Base-by-base conservation (phyloP, 495 filamentous ascomycete species). In the Rhypophila decipiens region DNA sequence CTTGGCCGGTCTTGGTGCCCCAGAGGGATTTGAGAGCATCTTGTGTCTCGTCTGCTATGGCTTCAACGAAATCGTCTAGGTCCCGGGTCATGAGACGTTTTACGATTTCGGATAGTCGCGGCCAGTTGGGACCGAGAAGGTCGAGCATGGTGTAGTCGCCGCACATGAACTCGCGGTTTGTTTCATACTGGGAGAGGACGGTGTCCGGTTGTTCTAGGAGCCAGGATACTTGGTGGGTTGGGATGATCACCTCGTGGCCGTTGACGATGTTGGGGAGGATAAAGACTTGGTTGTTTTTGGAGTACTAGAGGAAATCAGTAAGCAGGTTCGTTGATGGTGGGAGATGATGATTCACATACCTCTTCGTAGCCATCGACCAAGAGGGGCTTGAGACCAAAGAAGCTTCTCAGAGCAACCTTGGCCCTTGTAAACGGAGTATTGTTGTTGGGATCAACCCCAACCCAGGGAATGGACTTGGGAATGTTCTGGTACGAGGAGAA, bases 201-300 rank as follows among this genome's bases (percentile, higher is more conserved):
- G 44, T 39, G 43, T 71, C 67, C 5, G 70, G 60, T 50, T 75
- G 70, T 20, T 64, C 59, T 4, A 70, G 35, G n/a, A 75, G 59
- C 70, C 70, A 75, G 36, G 50, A 41, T n/a, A 69, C 54, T 18
- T 66, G 50, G 1, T 59, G 51, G 4, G 50, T 54, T 1, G 71
- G 71, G 7, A 73, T 45, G 10, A 74, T 52, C 13, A 74, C 59
- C 45, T 73, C 67, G 12, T 69, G 70, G 10, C 66, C 60, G 20
- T 61, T 65, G 29, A 65, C 51, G 18, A 65, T 55, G 49, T 69
- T 68, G 1, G 71, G 69, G 4, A 69, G 52, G 8, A 75, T 56
- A 42, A 64, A 75, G 3, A 60, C 47, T 21, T 60, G 49, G 40
- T 49, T 51, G 15, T 54, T 40, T 37, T 69, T 72, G 20, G 63